These are phyloP conservation scores for Neurospora sp. DNA, from an alignment of 495 filamentous ascomycete genomes.

Conservation along the genomic window DNA sequence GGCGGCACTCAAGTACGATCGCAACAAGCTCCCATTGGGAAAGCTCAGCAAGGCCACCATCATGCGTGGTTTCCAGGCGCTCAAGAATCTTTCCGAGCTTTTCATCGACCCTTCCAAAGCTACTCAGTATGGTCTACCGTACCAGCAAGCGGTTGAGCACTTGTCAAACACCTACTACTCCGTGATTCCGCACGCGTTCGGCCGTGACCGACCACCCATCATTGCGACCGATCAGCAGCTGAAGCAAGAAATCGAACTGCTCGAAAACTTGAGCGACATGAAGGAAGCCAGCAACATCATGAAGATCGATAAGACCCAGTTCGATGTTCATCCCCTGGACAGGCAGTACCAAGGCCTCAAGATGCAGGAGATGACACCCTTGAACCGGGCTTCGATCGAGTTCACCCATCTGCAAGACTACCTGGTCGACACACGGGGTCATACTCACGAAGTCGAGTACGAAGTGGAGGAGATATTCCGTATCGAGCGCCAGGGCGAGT, in stretches of 20 bases:
- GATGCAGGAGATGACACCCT: conserved; percentile 64
- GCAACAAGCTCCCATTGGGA: conserved; percentile 67
- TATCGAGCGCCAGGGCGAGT: conserved; percentile 66
- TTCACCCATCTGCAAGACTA: conserved; percentile 56
- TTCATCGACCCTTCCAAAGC: conserved; percentile 41
- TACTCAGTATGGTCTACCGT: background rate
- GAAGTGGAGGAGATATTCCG: conserved; percentile 71
- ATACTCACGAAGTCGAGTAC: conserved; percentile 49
- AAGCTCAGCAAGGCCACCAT: conserved; percentile 74
- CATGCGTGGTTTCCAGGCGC: conserved; percentile 53
- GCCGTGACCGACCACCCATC: conserved; percentile 58
- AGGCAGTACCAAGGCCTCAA: conserved; percentile 58
- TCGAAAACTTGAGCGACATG: conserved; percentile 74
- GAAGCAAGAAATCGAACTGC: conserved; percentile 63
- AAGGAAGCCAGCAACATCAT: conserved; percentile 69
- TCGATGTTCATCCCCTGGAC: conserved; percentile 53
- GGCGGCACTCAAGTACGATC: conserved; percentile 63
- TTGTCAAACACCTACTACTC: conserved; percentile 71
- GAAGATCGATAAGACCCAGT: conserved; percentile 45
- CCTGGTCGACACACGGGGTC: conserved; percentile 49
- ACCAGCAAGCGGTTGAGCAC: conserved; percentile 36
- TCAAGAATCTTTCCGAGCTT: conserved; percentile 64
- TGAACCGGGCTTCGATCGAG: conserved; percentile 49
- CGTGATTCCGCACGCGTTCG: conserved; percentile 73
- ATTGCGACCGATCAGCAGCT: conserved; percentile 45